A percentile compares a stretch with the other conserved stretches of the same genome.
These are phyloP conservation scores for Lachnellula subtilissima DNA, from an alignment of 2,329 filamentous ascomycete species.

Conservation along the genomic window DNA sequence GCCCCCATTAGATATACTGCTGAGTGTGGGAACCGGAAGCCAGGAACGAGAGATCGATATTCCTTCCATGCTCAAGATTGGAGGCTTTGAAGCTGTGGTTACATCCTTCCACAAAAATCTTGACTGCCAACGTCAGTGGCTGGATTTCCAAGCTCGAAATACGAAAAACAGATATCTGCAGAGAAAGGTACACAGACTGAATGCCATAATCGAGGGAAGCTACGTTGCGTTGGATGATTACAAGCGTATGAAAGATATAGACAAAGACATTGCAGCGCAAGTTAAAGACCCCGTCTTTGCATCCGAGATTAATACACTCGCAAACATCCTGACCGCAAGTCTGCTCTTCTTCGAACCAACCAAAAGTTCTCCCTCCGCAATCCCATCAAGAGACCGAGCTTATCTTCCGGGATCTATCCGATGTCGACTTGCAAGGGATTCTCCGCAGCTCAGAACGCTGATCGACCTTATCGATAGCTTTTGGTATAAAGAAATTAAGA, in stretches of 20 bases:
- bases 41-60: conserved; percentile 5
- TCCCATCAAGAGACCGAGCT: neutral
- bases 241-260: conserved; percentile 5
- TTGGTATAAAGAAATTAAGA: conserved; percentile 1
- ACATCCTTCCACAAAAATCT: conserved; percentile 10
- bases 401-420: neutral
- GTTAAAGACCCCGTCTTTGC: conserved; percentile 1
- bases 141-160: conserved; percentile 1
- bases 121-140: conserved; percentile 2
- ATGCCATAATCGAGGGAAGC: conserved; percentile 2
- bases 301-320: conserved; percentile 1
- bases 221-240: conserved; percentile 10
- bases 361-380: neutral
- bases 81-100: conserved; percentile 6
- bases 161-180: neutral
- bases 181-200: conserved; percentile 1
- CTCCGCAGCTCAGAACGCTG: neutral
- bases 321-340: conserved; percentile 4
- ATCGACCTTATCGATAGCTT: conserved; percentile 2
- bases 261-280: conserved; percentile 3
- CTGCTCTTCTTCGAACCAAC: conserved; percentile 11
- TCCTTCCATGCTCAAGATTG: conserved; percentile 9
- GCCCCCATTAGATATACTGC: conserved; percentile 5
- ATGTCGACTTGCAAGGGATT: neutral
- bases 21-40: conserved; percentile 6